phyloP scores from a whole-genome alignment of 371 early-diverging fungal species.

The Basidiobolus meristosporus region DNA sequence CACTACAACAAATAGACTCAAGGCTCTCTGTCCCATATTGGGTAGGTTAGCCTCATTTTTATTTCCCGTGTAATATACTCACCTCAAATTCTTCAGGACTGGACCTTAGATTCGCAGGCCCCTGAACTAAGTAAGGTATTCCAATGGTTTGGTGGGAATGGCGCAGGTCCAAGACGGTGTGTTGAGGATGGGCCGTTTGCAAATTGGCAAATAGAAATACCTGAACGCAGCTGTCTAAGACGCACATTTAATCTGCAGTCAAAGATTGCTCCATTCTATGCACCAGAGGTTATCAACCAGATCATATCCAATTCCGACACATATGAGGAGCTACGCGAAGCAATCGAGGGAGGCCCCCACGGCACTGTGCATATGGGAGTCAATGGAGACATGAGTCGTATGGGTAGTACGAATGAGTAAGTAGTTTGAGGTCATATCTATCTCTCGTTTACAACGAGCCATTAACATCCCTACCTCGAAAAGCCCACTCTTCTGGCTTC shows the following conservation, averaged over 20 bases:
- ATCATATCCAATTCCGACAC: conserved; percentile 5
- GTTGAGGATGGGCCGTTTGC: conserved; percentile 7
- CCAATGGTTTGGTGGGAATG: conserved; percentile 7
- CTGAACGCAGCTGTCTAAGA: conserved; percentile 8
- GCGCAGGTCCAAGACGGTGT: conserved; percentile 5
- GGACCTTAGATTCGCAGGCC: conserved; percentile 11
- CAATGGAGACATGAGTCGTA: conserved; percentile 19
- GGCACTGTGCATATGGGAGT: conserved; percentile 18
- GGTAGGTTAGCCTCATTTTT: no score
- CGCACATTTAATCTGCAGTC: conserved; percentile 4
- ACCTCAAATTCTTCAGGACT: no score
- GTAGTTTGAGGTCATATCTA: no score
- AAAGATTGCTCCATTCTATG: conserved; percentile 11
- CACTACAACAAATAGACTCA: no score
- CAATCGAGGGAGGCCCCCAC: conserved; percentile 22
- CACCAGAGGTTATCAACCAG: conserved; percentile 6
- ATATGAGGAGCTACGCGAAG: conserved; percentile 12
- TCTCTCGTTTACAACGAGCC: no score
- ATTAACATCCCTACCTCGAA: no score
- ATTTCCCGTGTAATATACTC: no score
- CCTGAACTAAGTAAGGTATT: conserved; percentile 5
- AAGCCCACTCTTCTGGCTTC: conserved; percentile 29
- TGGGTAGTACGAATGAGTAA: conserved; percentile 13
- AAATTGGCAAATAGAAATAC: neutral
- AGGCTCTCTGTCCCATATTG: no score